A percentile compares a stretch with the other conserved stretches of the same genome.
Evolutionary conservation across 768 basidiomycete species (phyloP).

Genomic region (Nidularia sp.): DNA sequence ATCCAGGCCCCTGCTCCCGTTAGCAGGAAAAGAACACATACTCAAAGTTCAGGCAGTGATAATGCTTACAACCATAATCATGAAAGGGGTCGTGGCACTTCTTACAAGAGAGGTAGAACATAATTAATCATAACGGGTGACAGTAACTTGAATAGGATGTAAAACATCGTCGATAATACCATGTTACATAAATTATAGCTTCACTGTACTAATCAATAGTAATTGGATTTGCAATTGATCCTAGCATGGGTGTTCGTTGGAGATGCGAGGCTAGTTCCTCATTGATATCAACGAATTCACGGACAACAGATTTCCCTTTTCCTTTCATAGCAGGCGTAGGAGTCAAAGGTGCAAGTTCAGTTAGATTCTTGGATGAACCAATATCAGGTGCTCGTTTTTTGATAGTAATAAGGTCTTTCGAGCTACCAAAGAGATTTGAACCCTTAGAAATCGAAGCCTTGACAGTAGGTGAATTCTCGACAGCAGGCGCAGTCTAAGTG

Average conservation of each 20-base stretch:
- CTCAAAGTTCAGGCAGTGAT: neutral
- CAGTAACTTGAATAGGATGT: neutral
- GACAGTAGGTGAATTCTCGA: neutral
- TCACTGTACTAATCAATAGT: neutral
- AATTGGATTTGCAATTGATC: neutral
- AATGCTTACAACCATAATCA: neutral
- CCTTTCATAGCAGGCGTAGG: neutral
- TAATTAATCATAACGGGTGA: neutral
- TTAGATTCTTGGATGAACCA: too few relatives aligned
- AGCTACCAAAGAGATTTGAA: too few relatives aligned
- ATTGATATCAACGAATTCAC: neutral
- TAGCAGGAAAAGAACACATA: slow-evolving; percentile 10
- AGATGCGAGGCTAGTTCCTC: neutral
- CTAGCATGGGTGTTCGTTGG: neutral
- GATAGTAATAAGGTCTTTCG: too few relatives aligned
- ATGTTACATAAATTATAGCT: neutral
- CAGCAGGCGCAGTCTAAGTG: neutral
- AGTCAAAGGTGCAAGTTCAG: neutral
- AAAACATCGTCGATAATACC: neutral
- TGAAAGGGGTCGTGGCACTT: neutral
- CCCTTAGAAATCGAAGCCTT: neutral
- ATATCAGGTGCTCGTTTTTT: too few relatives aligned
- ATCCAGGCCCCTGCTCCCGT: neutral
- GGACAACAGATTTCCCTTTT: neutral
- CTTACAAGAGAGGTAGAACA: neutral